Base-by-base conservation (phyloP, 2,329 filamentous ascomycete species). In the Claviceps purpurea region DNA sequence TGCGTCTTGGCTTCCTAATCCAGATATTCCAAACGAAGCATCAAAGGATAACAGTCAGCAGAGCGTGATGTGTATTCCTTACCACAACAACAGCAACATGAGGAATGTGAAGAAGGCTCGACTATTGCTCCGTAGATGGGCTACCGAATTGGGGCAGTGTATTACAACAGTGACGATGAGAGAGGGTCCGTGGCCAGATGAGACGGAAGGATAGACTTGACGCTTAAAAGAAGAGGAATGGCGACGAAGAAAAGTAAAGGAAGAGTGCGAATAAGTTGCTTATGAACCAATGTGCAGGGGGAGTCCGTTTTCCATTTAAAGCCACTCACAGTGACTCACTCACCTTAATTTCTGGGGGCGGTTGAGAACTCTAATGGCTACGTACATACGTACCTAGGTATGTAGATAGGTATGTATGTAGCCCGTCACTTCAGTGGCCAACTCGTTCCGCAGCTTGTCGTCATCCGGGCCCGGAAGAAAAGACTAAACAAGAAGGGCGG, bases 1-100 rank as follows among this genome's bases (percentile, higher is more conserved):
- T 44, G 46, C 50, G 47, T 34, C 54, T 54, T 54, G 52, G 50
- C 50, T 52, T 38, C 52, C 44, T 46, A 16, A 53, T 54, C 14
- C 7, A 38, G 51, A 22, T 14, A 44, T 7, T 44, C 20, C 40
- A 51, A 41, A 5, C 46, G 26, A 45, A 45, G 16, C 14, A 37
- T 49, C 18, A 49, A 52, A 37, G 10, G 3, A 34, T 10, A 34
- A 34, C 30, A 34, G 30, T 34, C 30, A 34, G 11, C 30, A 34
- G 11, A 11, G 10, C 30, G 30, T 11, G 30, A 11, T 34, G 45
- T 34, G 22, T 1, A 14, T 5, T 22, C 18, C 24, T 41, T 24
- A 14, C 24, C 18, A 37, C 34, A 30, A 30, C 45, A 42, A 37
- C 22, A 49, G 5, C 10, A 34, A 49, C 22, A 16, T 40, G 22